phyloP scores from a whole-genome alignment of 352 stramenopile species.

The Thraustochytrium sp. region DNA sequence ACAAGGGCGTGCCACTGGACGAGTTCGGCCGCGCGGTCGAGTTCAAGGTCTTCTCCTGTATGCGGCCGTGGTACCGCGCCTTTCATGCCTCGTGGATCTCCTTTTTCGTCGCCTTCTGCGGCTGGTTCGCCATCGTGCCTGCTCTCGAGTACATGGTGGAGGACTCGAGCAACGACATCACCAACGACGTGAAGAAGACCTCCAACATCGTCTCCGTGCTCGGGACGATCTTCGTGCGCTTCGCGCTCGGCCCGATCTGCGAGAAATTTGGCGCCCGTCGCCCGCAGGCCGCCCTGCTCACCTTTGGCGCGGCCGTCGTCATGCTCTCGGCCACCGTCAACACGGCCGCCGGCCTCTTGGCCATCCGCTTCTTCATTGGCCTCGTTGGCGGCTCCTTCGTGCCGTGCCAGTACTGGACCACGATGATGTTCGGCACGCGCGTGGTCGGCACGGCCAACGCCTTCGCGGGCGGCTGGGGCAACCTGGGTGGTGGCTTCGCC shows the following conservation, averaged over 20 bases:
- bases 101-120: constrained; percentile 85
- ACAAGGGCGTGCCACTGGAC: constrained; percentile 25
- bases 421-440: constrained; percentile 85
- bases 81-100: constrained; percentile 84
- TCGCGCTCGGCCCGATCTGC: constrained; percentile 81
- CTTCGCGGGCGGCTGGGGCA: constrained; percentile 79
- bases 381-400: constrained; percentile 87
- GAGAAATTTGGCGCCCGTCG: constrained; percentile 79
- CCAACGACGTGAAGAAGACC: constrained; percentile 74
- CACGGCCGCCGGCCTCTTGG: constrained; percentile 60
- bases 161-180: constrained; percentile 74
- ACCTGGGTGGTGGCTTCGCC: constrained; percentile 81
- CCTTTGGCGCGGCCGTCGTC: constrained; percentile 71
- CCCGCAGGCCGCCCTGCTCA: constrained; percentile 4
- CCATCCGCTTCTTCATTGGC: constrained; percentile 89
- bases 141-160: constrained; percentile 63
- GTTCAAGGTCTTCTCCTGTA: constrained; percentile 52
- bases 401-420: constrained; percentile 87
- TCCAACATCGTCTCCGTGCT: constrained; percentile 82
- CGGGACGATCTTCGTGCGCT: constrained; percentile 83
- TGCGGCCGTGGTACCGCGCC: constrained; percentile 85
- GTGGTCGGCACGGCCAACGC: constrained; percentile 83
- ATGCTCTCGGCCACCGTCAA: constrained; percentile 75
- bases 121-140: constrained; percentile 87
- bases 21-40: background rate